phyloP scores from a whole-genome alignment of 2,329 filamentous ascomycete species.

The Cephalotrichum gorgonifer region DNA sequence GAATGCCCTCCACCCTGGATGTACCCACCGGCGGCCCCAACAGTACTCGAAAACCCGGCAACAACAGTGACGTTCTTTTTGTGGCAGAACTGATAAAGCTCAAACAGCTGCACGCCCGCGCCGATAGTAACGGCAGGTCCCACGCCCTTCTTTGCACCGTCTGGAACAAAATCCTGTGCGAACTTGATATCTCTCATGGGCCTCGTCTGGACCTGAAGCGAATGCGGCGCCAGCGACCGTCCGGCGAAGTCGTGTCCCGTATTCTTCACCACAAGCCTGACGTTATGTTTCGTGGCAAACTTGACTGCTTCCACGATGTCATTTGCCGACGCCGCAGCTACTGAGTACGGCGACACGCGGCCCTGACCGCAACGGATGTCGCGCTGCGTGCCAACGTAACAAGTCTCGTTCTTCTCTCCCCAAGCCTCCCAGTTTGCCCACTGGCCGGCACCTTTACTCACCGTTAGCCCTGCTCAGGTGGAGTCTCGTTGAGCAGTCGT shows the following conservation, averaged over 20 bases:
- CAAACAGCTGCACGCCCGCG: conserved; percentile 40
- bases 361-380: conserved; percentile 20
- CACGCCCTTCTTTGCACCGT: not conserved
- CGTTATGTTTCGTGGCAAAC: conserved; percentile 25
- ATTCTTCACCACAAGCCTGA: conserved; percentile 23
- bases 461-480: not conserved
- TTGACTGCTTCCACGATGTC: conserved; percentile 24
- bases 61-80: conserved; percentile 17
- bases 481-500: not conserved
- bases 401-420: conserved; percentile 21
- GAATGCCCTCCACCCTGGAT: conserved; percentile 49
- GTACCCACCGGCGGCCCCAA: conserved; percentile 50
- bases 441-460: conserved; percentile 17
- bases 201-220: conserved; percentile 27
- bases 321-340: conserved; percentile 16
- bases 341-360: conserved; percentile 23
- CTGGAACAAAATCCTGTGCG: conserved; percentile 14
- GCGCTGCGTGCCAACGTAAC: conserved; percentile 19
- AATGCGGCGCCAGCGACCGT: conserved; percentile 10
- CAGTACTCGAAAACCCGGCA: conserved; percentile 36
- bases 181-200: conserved; percentile 21
- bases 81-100: conserved; percentile 19
- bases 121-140: conserved; percentile 44
- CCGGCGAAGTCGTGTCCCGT: conserved; percentile 19
- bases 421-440: conserved; percentile 27